phyloP scores from a whole-genome alignment of 164 flowering plant genomes.

The Stephania yunnanensis region DNA sequence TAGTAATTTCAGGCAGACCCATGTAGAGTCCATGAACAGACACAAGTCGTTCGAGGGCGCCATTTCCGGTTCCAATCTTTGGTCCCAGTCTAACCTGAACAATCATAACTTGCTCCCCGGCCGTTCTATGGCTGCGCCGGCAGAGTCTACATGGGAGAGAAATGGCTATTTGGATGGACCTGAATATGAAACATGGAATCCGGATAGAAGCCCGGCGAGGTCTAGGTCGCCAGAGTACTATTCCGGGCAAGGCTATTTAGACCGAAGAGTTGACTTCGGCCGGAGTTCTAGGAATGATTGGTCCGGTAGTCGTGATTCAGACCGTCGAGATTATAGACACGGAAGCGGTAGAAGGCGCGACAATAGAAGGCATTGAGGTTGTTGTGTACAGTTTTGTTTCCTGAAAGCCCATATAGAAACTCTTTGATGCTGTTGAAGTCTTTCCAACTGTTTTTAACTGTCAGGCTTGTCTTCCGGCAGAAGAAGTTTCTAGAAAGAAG shows the following conservation, averaged over 20 bases:
- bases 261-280: conserved; percentile 20
- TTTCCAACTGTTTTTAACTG: too few species aligned
- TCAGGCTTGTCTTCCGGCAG: too few species aligned
- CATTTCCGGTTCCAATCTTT: conserved; percentile 18
- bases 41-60: conserved; percentile 16
- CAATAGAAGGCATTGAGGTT: conserved; percentile 13
- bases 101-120: conserved; percentile 17
- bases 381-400: not conserved
- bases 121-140: not conserved
- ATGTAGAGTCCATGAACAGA: conserved; percentile 20
- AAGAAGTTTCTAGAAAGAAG: too few species aligned
- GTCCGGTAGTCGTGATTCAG: conserved; percentile 30
- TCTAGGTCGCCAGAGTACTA: conserved; percentile 21
- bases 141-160: conserved; percentile 27
- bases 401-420: not conserved
- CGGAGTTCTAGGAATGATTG: conserved; percentile 29
- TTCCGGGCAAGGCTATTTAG: conserved; percentile 20
- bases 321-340: conserved; percentile 27
- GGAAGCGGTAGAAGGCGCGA: conserved; percentile 35
- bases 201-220: conserved; percentile 41
- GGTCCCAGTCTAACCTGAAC: conserved; percentile 25
- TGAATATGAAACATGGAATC: conserved; percentile 56
- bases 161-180: conserved; percentile 28
- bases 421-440: too few species aligned
- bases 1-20: conserved; percentile 20